Evolutionary conservation across 495 filamentous ascomycete genomes (phyloP), one percentile per base, ranked within the genome.

Genomic region (Talaromyces proteolyticus): DNA sequence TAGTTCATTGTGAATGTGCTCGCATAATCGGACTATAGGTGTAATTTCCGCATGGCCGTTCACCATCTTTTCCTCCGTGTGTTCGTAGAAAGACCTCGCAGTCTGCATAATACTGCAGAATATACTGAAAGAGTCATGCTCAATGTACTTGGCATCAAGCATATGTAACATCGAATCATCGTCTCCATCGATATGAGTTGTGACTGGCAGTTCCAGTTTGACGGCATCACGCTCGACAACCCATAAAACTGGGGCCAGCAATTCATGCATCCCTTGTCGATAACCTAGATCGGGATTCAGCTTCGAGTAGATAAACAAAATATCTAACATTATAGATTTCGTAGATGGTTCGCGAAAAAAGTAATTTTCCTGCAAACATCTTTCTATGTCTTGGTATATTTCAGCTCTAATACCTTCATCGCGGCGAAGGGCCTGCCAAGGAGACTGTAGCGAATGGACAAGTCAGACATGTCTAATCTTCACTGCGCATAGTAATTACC

Each of bases 241-340:
- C 83, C 90, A 95, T 8, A 97, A 69, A 23, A 98, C 82, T 3
- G 94, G 92, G 0, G 92, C 93, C 17, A 96, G 73, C 19, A 98
- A 65, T 65, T 98, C 93, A 61, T 98, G 93, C 91, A 98, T 97
- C 16, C 93, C 93, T 69, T 98, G 93, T 21, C 94, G 81, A 57
- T 98, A 98, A 16, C 91, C 86, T 39, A 92, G 72, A 56, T 87
- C 85, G 11, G 84, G 87, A 56, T 96, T 92, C 40, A 96, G 82
- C 65, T 96, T 96, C 61, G 91, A 91, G 66, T 89, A 96, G 53
- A 98, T 78, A 59, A 98, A 97, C 36, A 96, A 69, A 36, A 96
- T 81, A 62, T 97, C 89, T 18, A 90, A 75, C 51, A 99, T 82
- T 63, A 88, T 88, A 6, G 73, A 76, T 60, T 97, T 94, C 5